phyloP scores from a whole-genome alignment of 202 grass and related monocot species.

The Zoysia matrella region DNA sequence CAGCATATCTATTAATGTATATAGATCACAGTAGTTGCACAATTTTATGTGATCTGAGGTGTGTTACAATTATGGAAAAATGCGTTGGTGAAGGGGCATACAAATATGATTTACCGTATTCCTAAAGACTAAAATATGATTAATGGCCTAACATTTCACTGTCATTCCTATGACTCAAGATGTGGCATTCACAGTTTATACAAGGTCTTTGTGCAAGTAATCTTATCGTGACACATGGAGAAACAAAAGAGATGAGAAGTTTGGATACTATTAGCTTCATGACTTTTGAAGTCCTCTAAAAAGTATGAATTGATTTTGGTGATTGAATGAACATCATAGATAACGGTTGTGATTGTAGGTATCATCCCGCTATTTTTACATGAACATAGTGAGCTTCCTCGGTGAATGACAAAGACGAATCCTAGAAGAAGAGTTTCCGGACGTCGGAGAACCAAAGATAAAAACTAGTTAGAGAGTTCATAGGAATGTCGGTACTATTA shows the following conservation, averaged over 20 bases:
- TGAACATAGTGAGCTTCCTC: too few species aligned
- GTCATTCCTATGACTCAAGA: conserved; percentile 2
- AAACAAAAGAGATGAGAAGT: conserved; percentile 12
- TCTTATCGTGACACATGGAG: background rate
- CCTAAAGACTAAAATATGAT: background rate
- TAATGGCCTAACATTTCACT: background rate
- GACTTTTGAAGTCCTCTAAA: too few species aligned
- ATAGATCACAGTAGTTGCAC: conserved; percentile 1
- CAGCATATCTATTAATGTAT: background rate
- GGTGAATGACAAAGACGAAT: too few species aligned
- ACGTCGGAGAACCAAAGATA: too few species aligned
- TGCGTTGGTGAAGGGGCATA: background rate
- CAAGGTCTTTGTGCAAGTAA: conserved; percentile 29
- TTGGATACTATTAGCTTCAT: too few species aligned
- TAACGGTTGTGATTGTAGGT: too few species aligned
- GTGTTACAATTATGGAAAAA: background rate
- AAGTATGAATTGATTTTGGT: too few species aligned
- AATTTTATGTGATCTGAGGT: background rate
- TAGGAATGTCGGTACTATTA: too few species aligned
- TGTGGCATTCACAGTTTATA: background rate
- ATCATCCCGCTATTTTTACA: too few species aligned
- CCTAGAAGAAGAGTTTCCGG: too few species aligned
- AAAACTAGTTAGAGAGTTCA: too few species aligned
- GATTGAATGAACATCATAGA: too few species aligned
- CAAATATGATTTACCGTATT: background rate